Base-by-base conservation (phyloP, 345 rosid species). In the Viola odorata region DNA sequence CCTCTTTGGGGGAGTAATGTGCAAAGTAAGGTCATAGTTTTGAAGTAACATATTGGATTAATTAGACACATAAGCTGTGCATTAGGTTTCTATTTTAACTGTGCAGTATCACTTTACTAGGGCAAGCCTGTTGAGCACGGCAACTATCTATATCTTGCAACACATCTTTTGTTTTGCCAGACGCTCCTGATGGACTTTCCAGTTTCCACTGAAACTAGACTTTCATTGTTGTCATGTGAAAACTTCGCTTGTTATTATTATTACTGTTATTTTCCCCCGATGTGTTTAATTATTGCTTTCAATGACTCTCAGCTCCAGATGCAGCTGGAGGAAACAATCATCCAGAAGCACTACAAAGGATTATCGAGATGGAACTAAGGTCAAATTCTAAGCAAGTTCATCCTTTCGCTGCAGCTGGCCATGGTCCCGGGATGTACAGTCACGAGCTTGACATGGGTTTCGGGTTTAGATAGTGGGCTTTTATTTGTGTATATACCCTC, bases 381-480 rank as follows among this genome's bases (percentile, higher is more conserved):
- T 74, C 86, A 60, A 86, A 83, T 16, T 64, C 89, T 5, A 89
- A 80, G 80, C 91, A 83, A 68, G 41, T 70, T 53, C 82, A 72
- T 15, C 78, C 83, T 3, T 67, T 77, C 17, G 67, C 85, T 7
- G 16, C 81, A 0, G 75, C 74, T 41, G 80, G 81, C 60, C 82
- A 76, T 51, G 77, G 79, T 67, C 88, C 75, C 45, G 95, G 90
- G 41, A 70, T 78, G 49, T 64, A 72, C 15, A 86, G 87, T 60
- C 84, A 83, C 55, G 96, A 87, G 78, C 82, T 83, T 38, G 95
- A 89, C 78, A 78, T 77, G 84, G 83, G 86, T 50, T 89, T 86
- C 44, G 78, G 84, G 58, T 79, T 76, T 64, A 80, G 91, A 65
- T 92, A 76, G 60, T 73, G 62, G 66, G 12, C 57, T 73, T 50